Base-by-base conservation (phyloP, 140 eudicot species). In the Erigeron philadelphicus region DNA sequence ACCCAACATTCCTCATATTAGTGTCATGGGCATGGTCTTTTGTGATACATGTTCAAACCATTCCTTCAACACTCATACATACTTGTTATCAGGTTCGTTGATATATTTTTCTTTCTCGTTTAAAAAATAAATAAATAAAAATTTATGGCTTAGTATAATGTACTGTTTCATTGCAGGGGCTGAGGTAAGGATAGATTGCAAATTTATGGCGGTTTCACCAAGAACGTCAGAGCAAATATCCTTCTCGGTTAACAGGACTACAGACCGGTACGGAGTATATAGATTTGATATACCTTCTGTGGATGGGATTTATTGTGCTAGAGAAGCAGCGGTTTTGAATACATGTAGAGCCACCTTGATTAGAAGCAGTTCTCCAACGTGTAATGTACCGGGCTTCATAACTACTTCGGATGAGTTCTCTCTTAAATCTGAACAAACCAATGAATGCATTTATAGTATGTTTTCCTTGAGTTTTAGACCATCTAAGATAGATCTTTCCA, bases 11-110 rank as follows among this genome's bases (percentile, higher is more conserved):
- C 94, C 98, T 4, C 95, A 81, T 75, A 86, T 91, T 72, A 84
- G 89, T 64, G 95, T 91, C 50, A 88, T 88, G 90, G 96, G 96
- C 38, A 84, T 81, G 75, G 96, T 91, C 25, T 88, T 82, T 49
- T 91, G 96, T 78, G 96, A 91, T 60, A 68, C 81, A 44, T 91
- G 98, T 81, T 81, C 82, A 72, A 82, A 86, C 47, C 84, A 87
- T 74, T 68, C 87, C 78, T 85, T 87, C 80, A 87, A 88, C 69
- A 68, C 61, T 7, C 89, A 88, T 68, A 81, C 86, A 77, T 91
- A 86, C 89, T 88, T 86, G 80, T 70, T 91, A 61, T 87, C 95
- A 82, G 97, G 97, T 90, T 58, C 41, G 0, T 21, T 15, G 23
- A 38, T 12, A 5, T 12, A 2, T 21, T 15, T 47, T 7, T 16